Evolutionary conservation across 306 rosid species (phyloP), one percentile per base, ranked within the genome.

Genomic region (Prunus kanzakura): DNA sequence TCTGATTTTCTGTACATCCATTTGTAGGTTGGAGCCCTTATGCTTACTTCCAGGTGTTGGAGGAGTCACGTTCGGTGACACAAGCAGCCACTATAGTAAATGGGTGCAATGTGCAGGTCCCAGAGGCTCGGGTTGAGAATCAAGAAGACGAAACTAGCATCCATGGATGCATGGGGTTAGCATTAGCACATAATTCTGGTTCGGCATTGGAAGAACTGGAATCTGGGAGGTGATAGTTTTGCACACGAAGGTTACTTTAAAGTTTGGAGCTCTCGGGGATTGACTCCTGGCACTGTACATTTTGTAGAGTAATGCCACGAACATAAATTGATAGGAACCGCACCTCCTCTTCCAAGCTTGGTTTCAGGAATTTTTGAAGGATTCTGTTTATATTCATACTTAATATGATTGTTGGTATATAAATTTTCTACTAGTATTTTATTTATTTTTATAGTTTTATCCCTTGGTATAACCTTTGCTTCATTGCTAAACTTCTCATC

Each of bases 21-120:
- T 75, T 25, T 84, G 78, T 87, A 93, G 97, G 98, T 2, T 91
- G 97, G 97, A 97, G 97, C 41, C 97, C 98, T 22, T 91, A 93
- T 76, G 96, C 98, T 30, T 91, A 89, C 83, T 91, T 91, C 60
- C 80, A 72, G 75, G 82, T 62, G 86, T 60, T 89, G 83, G 96
- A 89, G 82, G 89, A 83, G 63, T 76, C 85, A 0, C 58, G 81
- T 61, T 57, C 73, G 6, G 67, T 57, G 60, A 65, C 82, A 54
- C 84, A 79, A 47, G 70, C 45, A 58, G 47, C 77, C 75, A 78
- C 64, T 79, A 68, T 64, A 56, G 86, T 70, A 52, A 61, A 76
- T 71, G 72, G 30, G 80, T 60, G 8, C 64, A 77, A 60, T 46
- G 79, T n/a, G 8, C 86, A 69, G 47, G 70, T 64, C 75, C 0